Evolutionary conservation across 768 basidiomycete genomes (phyloP).

Genomic region (Pleurotus giganteus): DNA sequence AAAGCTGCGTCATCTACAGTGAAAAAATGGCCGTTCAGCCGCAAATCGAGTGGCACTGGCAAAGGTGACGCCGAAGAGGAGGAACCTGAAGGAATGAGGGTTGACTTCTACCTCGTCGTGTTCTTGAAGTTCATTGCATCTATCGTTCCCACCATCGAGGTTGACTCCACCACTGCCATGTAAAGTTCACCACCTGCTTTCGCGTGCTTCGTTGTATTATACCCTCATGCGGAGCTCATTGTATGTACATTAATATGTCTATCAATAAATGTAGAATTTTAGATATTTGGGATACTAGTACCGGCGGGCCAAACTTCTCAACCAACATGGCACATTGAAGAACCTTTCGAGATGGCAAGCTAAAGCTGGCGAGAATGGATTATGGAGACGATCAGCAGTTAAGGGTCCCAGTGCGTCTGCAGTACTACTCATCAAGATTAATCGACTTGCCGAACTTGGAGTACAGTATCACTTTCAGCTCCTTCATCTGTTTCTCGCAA

Average conservation of each 20-base stretch:
- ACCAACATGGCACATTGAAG: too few relatives aligned
- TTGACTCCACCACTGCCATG: conserved; percentile 85
- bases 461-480: conserved; percentile 75
- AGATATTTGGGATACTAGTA: background rate
- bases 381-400: too few relatives aligned
- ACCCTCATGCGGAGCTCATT: conserved; percentile 12
- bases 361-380: too few relatives aligned
- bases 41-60: conserved; percentile 61
- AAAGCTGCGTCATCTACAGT: conserved; percentile 41
- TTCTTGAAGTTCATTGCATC: conserved; percentile 99
- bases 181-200: conserved; percentile 22
- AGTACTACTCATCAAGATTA: conserved; percentile 78
- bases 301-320: too few relatives aligned
- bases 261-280: conserved; percentile 6
- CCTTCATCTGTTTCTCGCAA: conserved; percentile 76
- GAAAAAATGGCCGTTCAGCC: conserved; percentile 85
- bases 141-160: conserved; percentile 98
- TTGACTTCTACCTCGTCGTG: conserved; percentile 97
- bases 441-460: conserved; percentile 93
- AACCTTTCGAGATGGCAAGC: too few relatives aligned
- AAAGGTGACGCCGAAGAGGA: conserved; percentile 66
- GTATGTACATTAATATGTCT: conserved; percentile 6
- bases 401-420: too few relatives aligned
- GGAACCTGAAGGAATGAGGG: conserved; percentile 86
- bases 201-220: background rate